Percentiles rank a stretch among this genome's conserved stretches.
These are phyloP conservation scores for Fraxinus excelsior DNA, from an alignment of 257 asterid genomes.

Conservation along the genomic window DNA sequence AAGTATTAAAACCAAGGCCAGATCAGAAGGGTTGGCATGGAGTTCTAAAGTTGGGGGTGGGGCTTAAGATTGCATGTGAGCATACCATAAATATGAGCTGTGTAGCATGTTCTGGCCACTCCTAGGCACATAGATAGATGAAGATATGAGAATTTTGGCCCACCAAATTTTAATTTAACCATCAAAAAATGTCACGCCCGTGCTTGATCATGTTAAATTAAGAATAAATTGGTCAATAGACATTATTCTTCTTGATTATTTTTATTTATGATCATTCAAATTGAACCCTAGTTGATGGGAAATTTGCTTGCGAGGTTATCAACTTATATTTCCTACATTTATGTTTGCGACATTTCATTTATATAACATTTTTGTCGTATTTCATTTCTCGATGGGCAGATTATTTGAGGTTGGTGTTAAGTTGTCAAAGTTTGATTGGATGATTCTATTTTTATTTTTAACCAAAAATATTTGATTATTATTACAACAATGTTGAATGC, in stretches of 20 bases:
- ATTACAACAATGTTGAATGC: too few relatives aligned
- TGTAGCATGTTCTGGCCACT: not conserved
- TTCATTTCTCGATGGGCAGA: too few relatives aligned
- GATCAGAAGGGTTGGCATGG: not conserved
- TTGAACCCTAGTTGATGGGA: not conserved
- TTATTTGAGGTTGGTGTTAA: too few relatives aligned
- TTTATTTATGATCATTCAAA: not conserved
- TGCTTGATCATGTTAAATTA: not conserved
- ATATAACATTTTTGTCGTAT: too few relatives aligned
- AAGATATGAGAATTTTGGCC: not conserved
- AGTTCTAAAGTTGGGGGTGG: not conserved
- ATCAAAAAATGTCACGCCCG: not conserved
- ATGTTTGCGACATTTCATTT: too few relatives aligned
- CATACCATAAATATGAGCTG: not conserved
- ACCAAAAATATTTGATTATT: too few relatives aligned
- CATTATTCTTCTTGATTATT: not conserved
- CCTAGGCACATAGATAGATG: not conserved
- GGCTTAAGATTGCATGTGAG: constrained; percentile 1
- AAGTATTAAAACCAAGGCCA: not conserved
- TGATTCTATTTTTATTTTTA: too few relatives aligned
- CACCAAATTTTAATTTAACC: not conserved
- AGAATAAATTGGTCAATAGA: not conserved
- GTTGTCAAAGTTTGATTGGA: too few relatives aligned
- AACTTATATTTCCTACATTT: too few relatives aligned
- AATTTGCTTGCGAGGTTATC: not conserved